Conservation (phyloP, 345 rosid genomes). For the Conringia planisiliqua region DNA sequence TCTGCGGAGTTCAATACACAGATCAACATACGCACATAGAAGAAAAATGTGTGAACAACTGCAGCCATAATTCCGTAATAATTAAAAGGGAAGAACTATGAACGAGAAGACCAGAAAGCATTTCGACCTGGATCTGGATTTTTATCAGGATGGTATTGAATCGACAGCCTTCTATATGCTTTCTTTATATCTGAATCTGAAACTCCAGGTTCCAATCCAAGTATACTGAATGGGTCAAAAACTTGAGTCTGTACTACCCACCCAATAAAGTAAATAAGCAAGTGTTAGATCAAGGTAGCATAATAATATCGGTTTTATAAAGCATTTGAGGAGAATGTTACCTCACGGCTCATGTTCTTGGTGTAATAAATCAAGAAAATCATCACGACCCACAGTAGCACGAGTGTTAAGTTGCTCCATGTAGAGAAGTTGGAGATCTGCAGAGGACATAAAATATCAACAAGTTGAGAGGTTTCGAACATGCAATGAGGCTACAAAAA, state of each 20-base stretch:
- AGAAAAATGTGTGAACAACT: constrained; percentile 7
- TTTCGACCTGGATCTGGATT: constrained; percentile 97
- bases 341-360: constrained; percentile 85
- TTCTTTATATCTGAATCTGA: constrained; percentile 86
- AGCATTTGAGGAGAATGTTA: constrained; percentile 25
- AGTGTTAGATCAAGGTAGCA: neutral
- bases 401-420: constrained; percentile 78
- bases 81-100: neutral
- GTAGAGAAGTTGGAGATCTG: constrained; percentile 97
- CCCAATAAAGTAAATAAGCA: constrained; percentile 8
- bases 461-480: neutral
- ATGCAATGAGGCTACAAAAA: neutral
- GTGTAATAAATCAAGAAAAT: constrained; percentile 86
- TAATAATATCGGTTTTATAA: neutral
- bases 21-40: neutral
- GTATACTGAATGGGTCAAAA: constrained; percentile 88
- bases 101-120: constrained; percentile 21
- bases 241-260: constrained; percentile 60
- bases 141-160: constrained; percentile 97
- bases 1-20: constrained; percentile 40
- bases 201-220: constrained; percentile 80
- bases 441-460: constrained; percentile 28
- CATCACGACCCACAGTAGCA: constrained; percentile 83
- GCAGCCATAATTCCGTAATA: neutral
- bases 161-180: constrained; percentile 85